Base-by-base conservation (phyloP, 495 filamentous ascomycete genomes). In the Aspergillus sclerotiicarbonarius region DNA sequence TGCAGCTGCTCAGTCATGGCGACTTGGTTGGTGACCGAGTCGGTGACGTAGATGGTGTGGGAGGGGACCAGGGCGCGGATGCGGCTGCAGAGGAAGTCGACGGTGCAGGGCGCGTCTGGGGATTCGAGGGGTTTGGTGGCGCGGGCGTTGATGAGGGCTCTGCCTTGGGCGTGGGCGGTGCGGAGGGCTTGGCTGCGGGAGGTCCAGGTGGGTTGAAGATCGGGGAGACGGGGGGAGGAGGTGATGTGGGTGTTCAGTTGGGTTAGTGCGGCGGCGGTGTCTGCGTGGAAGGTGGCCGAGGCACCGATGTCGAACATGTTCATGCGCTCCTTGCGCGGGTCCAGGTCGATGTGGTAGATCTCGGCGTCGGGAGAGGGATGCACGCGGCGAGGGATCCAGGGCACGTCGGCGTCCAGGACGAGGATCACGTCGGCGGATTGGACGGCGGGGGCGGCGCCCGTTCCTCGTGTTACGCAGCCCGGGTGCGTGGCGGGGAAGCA, bases 351-450 rank as follows among this genome's bases (percentile, higher is more conserved):
- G 45, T 70, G 67, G 45, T 59, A 65, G 30, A 72, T 62, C 18
- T 53, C 33, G 1, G 69, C 69, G 7, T 43, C 43, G 2, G 58
- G 35, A 15, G 53, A 51, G 13, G 69, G 69, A 30, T 48, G 57
- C 32, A 60, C 57, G 6, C 54, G 58, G 10, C 56, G 61, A 1
- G 63, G 63, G 29, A 70, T 64, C 67, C 67, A 72, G 0, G 69
- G 69, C 10, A 73, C 67, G 45, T 73, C 70, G 33, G 61, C 63
- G 50, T 71, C 67, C 16, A 71, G 41, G 4, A 66, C 63, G 15
- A 68, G 53, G 19, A 66, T 62, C 3, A 71, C 67, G 43, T 67
- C 65, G 7, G 58, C 64, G 25, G 50, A 61, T 37, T 59, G 55
- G 30, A 62, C 56, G 3, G 52, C 62, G 21, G 53, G 60, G 43